A percentile compares a stretch with the other conserved stretches of the same genome.
Conservation (phyloP, 768 basidiomycete genomes). For the Candolleomyces eurysporus region DNA sequence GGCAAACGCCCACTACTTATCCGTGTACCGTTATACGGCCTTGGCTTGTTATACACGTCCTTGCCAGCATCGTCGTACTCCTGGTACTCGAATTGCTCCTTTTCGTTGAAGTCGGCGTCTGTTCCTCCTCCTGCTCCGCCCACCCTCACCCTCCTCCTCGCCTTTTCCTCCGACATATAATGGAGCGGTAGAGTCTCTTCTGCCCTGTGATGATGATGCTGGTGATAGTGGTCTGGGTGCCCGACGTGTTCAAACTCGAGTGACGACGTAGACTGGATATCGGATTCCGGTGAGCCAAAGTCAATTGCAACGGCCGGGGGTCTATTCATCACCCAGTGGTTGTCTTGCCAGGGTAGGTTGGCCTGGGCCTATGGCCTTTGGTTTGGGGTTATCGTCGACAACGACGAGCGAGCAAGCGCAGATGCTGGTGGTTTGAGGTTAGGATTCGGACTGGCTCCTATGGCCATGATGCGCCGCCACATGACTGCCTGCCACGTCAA, state of each 20-base stretch:
- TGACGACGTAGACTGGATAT: constrained; percentile 43
- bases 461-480: constrained; percentile 10
- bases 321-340: constrained; percentile 46
- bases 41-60: constrained; percentile 50
- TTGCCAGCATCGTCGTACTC: constrained; percentile 49
- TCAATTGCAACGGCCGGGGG: constrained; percentile 68
- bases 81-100: constrained; percentile 25
- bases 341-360: constrained; percentile 5
- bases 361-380: constrained; percentile 8
- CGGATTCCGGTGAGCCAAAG: constrained; percentile 49
- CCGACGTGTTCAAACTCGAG: constrained; percentile 73
- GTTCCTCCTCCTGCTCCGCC: constrained; percentile 36
- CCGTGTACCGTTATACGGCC: constrained; percentile 30
- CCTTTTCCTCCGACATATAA: constrained; percentile 66
- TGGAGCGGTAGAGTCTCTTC: constrained; percentile 50
- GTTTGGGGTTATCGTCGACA: constrained; percentile 12
- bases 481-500: constrained; percentile 33
- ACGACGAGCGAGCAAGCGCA: constrained; percentile 5
- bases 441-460: constrained; percentile 4
- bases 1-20: constrained; percentile 59
- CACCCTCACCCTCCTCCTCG: constrained; percentile 43
- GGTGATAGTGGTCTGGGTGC: constrained; percentile 43
- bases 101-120: constrained; percentile 20
- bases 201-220: constrained; percentile 14
- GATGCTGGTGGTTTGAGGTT: constrained; percentile 3